Evolutionary conservation across 2,329 filamentous ascomycete genomes (phyloP).

Genomic region (Beauveria caledonica): DNA sequence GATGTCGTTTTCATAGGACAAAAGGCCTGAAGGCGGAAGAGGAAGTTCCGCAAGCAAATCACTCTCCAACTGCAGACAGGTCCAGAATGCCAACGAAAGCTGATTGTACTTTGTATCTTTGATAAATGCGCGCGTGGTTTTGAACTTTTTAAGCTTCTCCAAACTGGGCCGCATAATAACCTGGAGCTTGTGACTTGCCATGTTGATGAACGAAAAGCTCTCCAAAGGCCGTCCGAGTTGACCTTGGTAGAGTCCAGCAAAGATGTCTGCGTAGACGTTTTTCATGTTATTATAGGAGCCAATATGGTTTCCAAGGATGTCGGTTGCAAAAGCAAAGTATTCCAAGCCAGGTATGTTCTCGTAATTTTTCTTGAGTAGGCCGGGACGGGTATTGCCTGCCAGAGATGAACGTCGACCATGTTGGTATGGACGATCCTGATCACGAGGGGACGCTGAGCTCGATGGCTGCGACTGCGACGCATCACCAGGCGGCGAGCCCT

Average conservation of each 20-base stretch:
- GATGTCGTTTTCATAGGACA: slow-evolving; percentile 56
- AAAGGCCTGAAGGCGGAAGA: slow-evolving; percentile 50
- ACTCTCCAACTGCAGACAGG: slow-evolving; percentile 75
- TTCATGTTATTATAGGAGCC: slow-evolving; percentile 73
- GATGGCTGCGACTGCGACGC: slow-evolving; percentile 41
- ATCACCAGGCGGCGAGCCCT: slow-evolving; percentile 42
- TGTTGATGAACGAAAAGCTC: slow-evolving; percentile 59
- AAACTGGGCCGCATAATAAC: slow-evolving; percentile 65
- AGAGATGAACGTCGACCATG: slow-evolving; percentile 44
- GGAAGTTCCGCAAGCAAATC: slow-evolving; percentile 65
- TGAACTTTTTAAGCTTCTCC: slow-evolving; percentile 37
- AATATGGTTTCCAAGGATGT: slow-evolving; percentile 75
- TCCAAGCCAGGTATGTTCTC: slow-evolving; percentile 83
- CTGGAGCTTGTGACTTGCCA: slow-evolving; percentile 51
- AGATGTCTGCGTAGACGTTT: slow-evolving; percentile 75
- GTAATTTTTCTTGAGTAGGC: slow-evolving; percentile 50
- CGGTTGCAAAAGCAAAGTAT: slow-evolving; percentile 79
- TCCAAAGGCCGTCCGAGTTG: slow-evolving; percentile 82
- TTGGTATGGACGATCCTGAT: slow-evolving; percentile 34
- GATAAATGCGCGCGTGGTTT: slow-evolving; percentile 29
- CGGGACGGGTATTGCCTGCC: slow-evolving; percentile 30
- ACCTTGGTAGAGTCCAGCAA: slow-evolving; percentile 82
- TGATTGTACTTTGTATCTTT: slow-evolving; percentile 47
- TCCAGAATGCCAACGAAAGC: slow-evolving; percentile 78
- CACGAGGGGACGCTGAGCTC: slow-evolving; percentile 43